These are phyloP conservation scores for Trametes cinnabarina DNA, from an alignment of 768 basidiomycete genomes.

Conservation along the genomic window DNA sequence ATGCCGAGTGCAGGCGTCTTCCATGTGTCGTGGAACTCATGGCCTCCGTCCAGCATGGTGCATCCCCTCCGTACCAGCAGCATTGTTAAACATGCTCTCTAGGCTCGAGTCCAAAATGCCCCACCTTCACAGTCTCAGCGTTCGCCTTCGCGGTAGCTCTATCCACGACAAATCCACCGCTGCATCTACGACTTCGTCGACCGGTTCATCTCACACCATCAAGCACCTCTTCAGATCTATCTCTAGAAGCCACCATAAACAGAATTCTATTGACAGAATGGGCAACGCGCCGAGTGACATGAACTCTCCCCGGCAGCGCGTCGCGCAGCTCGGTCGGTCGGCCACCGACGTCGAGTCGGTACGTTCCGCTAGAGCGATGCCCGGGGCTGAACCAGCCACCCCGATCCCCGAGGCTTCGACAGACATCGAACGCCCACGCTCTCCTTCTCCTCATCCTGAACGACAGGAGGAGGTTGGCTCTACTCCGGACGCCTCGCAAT, in stretches of 20 bases:
- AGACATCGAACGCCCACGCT: background rate
- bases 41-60: slow-evolving; percentile 4
- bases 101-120: slow-evolving; percentile 7
- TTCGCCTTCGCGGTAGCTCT: slow-evolving; percentile 13
- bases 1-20: slow-evolving; percentile 5
- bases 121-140: slow-evolving; percentile 15
- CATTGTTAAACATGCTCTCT: background rate
- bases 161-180: slow-evolving; percentile 3
- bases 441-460: background rate
- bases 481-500: slow-evolving; percentile 3
- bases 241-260: background rate
- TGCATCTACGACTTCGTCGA: background rate
- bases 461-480: background rate
- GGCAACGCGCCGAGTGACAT: slow-evolving; percentile 20
- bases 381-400: slow-evolving; percentile 14
- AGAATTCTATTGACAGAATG: slow-evolving; percentile 4
- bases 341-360: slow-evolving; percentile 11
- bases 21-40: slow-evolving; percentile 1
- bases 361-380: slow-evolving; percentile 9
- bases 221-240: slow-evolving; percentile 5
- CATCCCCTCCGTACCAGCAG: background rate
- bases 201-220: background rate
- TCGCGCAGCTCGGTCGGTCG: background rate
- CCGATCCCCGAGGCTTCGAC: background rate
- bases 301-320: slow-evolving; percentile 11